Conservation (phyloP, 306 rosid genomes). For the Pyrus communis region DNA sequence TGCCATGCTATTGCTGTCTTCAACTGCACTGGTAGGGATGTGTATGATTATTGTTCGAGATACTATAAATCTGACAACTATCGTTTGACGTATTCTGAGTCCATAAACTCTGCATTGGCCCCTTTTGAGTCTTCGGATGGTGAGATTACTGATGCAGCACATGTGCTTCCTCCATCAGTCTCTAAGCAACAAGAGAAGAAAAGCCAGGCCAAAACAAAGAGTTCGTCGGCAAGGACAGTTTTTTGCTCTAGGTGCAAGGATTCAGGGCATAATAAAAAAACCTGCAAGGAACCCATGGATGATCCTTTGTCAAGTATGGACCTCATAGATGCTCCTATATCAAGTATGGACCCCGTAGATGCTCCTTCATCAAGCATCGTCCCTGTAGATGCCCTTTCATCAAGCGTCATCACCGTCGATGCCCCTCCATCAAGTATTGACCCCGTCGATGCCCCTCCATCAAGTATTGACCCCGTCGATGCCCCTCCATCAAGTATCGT, state of each 20-base stretch:
- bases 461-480: too few relatives aligned
- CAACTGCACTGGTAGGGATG: constrained; percentile 22
- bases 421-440: too few relatives aligned
- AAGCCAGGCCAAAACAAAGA: constrained; percentile 9
- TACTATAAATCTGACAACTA: constrained; percentile 27
- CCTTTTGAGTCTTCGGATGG: constrained; percentile 1
- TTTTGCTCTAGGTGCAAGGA: constrained; percentile 41
- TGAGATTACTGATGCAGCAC: background rate
- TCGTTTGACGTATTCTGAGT: constrained; percentile 20
- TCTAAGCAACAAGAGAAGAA: constrained; percentile 27
- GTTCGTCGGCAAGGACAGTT: constrained; percentile 21
- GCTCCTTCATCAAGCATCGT: background rate
- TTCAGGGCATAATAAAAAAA: constrained; percentile 40
- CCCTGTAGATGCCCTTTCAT: background rate
- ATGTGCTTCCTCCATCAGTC: constrained; percentile 43
- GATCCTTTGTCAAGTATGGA: background rate
- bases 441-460: too few relatives aligned
- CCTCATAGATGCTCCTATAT: background rate
- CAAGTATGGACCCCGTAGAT: background rate
- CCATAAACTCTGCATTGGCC: constrained; percentile 18
- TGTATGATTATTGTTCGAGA: constrained; percentile 32
- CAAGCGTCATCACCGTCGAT: background rate
- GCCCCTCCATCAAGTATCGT: too few relatives aligned
- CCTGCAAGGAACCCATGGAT: constrained; percentile 33
- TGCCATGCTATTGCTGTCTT: constrained; percentile 43